A percentile compares a stretch with the other conserved stretches of the same genome.
Evolutionary conservation across 306 rosid species (phyloP).

Genomic region (Dryas alaskensis): DNA sequence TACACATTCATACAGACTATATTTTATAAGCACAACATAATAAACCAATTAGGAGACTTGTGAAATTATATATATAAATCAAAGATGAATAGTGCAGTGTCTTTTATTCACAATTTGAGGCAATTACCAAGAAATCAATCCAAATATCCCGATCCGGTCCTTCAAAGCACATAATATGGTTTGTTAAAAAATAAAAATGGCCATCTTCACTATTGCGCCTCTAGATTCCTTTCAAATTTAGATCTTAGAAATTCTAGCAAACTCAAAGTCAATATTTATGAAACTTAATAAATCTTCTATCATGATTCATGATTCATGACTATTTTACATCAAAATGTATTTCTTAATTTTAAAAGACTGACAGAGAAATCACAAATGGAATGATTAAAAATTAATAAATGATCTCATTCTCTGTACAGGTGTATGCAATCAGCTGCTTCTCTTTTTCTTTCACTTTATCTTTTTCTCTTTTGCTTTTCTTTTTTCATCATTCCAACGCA

Average conservation of each 20-base stretch:
- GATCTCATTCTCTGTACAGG: not conserved
- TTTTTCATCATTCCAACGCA: conserved; percentile 15
- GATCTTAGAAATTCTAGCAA: not conserved
- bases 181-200: no score
- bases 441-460: not conserved
- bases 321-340: not conserved
- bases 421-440: not conserved
- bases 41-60: no score
- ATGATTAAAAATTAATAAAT: no score
- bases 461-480: conserved; percentile 14
- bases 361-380: no score
- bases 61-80: no score
- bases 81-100: no score
- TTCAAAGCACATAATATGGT: no score
- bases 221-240: not conserved
- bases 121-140: not conserved
- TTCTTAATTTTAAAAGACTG: no score
- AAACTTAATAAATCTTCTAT: not conserved
- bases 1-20: no score
- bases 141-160: no score
- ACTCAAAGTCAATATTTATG: not conserved
- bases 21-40: no score
- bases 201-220: no score
- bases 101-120: not conserved
- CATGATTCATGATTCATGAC: not conserved